Evolutionary conservation across 768 basidiomycete species (phyloP).

Genomic region (Mycena vitilis): DNA sequence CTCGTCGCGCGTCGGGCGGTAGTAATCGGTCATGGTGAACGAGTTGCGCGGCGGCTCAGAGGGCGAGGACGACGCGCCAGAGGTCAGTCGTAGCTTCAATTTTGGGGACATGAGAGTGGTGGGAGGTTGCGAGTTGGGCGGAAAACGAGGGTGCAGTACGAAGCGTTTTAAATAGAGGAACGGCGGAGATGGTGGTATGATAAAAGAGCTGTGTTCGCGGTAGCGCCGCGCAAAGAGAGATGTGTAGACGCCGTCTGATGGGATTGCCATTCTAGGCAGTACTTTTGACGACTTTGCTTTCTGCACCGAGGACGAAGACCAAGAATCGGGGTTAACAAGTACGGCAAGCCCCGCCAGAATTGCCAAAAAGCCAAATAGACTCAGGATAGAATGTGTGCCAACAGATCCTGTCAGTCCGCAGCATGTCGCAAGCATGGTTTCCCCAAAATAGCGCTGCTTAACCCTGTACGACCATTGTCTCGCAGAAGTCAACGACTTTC

Average conservation of each 20-base stretch:
- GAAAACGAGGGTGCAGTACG: neutral
- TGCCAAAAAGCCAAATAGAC: too few relatives aligned
- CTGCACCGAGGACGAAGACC: neutral
- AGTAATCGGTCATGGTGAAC: constrained; percentile 29
- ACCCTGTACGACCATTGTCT: too few relatives aligned
- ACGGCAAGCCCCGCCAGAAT: too few relatives aligned
- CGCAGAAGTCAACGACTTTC: too few relatives aligned
- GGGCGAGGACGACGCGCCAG: neutral
- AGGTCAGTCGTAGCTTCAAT: constrained; percentile 3
- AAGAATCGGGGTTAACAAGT: neutral
- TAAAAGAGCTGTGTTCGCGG: neutral
- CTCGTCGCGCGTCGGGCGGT: constrained; percentile 27
- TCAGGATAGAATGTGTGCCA: too few relatives aligned
- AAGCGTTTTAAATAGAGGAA: neutral
- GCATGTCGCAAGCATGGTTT: too few relatives aligned
- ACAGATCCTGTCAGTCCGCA: too few relatives aligned
- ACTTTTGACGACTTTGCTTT: neutral
- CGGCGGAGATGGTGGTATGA: constrained; percentile 4
- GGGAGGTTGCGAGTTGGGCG: neutral
- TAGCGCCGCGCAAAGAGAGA: constrained; percentile 7
- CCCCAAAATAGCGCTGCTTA: too few relatives aligned
- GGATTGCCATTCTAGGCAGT: constrained; percentile 2
- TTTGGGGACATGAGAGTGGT: constrained; percentile 9
- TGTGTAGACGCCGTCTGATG: neutral
- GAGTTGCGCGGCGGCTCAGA: constrained; percentile 27